These are phyloP conservation scores for Sporothrix globosa DNA, from an alignment of 2,329 filamentous ascomycete genomes.

Conservation along the genomic window DNA sequence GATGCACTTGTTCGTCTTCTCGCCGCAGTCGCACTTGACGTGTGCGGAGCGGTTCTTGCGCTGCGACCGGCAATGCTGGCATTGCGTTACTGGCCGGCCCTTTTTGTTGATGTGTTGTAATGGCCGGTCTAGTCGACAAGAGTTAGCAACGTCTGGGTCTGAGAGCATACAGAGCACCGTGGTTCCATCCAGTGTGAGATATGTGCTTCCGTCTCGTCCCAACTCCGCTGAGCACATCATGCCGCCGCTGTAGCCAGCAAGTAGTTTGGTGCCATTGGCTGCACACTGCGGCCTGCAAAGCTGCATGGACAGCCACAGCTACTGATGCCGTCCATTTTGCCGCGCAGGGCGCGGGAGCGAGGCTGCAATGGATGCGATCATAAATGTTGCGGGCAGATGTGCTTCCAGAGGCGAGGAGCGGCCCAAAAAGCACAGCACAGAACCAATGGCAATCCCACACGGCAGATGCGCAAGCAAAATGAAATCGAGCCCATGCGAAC, in stretches of 20 bases:
- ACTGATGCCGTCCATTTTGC: background rate
- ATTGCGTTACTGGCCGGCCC: slow-evolving; percentile 96
- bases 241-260: background rate
- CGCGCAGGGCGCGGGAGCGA: slow-evolving; percentile 22
- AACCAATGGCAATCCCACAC: background rate
- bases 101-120: slow-evolving; percentile 97
- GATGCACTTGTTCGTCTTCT: slow-evolving; percentile 76
- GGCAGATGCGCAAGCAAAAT: slow-evolving; percentile 27
- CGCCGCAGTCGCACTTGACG: slow-evolving; percentile 94
- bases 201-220: too few relatives aligned
- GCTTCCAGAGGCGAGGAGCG: background rate
- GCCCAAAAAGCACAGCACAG: background rate
- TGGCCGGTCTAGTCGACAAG: slow-evolving; percentile 69
- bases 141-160: slow-evolving; percentile 22
- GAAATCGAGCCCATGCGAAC: background rate
- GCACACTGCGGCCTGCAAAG: background rate
- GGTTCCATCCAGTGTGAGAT: background rate
- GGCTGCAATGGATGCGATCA: slow-evolving; percentile 14
- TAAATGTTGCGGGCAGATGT: background rate
- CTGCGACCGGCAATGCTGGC: slow-evolving; percentile 91
- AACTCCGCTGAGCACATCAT: background rate
- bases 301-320: too few relatives aligned
- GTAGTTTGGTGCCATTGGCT: slow-evolving; percentile 3
- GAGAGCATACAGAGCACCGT: background rate
- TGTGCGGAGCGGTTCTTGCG: slow-evolving; percentile 95